Base-by-base conservation (phyloP, 2,329 filamentous ascomycete species). In the Aureobasidium sp. region DNA sequence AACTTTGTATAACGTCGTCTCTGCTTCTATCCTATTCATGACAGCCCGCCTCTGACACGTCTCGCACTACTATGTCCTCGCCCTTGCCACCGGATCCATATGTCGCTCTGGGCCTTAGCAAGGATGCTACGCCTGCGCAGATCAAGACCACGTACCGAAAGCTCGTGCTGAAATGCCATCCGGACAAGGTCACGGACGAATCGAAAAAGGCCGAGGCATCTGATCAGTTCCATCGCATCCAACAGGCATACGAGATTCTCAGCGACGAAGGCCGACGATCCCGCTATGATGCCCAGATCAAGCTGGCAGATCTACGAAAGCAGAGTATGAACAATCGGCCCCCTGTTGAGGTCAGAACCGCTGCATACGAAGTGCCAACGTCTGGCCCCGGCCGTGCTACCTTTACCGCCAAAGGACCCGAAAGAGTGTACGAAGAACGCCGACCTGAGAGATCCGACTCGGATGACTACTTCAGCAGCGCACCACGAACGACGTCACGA, bases 141-240 rank as follows among this genome's bases (percentile, higher is more conserved):
- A 83, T 99, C 77, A 97, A 95, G 73, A 86, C 85, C 21, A 91
- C 93, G 21, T 99, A 99, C 78, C 89, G 91, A 71, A 96, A 95
- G 73, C 85, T 88, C 55, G 94, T 94, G 3, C 80, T 99, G 63
- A 91, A 86, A 73, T 84, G 92, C 68, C 94, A 99, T 67, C 79
- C 79, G 59, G 79, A 80, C 93, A 82, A 68, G 76, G 62, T 59
- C 10, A 59, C 68, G 15, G 60, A 61, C 88, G 85, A 87, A 59
- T 79, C 84, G 16, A 79, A 89, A 69, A 95, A 94, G 75, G 84
- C 85, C 63, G 78, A 85, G 68, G 95, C 92, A 74, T 86, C 89
- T 68, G 87, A 91, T 68, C 87, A 96, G 75, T 99, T 97, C 70
- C 91, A 97, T 75, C 86, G 86, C 72, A 90, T 97, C 37, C 92